Evolutionary conservation across 129 eudicot species (phyloP), one percentile per base, ranked within the genome.

Genomic region (Saussurea involucrata): DNA sequence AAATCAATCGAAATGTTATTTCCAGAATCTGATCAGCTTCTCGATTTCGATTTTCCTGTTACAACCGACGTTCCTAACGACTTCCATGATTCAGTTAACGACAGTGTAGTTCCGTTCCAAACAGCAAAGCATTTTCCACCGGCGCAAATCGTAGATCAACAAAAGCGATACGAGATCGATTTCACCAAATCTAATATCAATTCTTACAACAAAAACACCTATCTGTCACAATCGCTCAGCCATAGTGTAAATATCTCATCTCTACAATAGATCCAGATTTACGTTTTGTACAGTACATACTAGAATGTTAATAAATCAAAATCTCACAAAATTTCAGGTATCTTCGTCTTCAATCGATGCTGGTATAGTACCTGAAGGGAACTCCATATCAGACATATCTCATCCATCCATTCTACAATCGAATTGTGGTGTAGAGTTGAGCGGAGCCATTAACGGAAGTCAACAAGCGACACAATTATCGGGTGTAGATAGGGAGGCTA

Each of bases 291-390:
- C 25, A 11, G 6, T 25, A 15, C 2, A 22, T 49, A 66, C 3
- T 67, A 24, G 63, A 74, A 66, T 80, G 32, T 60, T 80, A 4
- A 73, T n/a, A 37, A 34, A 75, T 70, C 25, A 7, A 13, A 17
- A 25, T 40, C 24, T 74, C 11, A 3, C 4, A 24, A 44, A 65
- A 61, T 70, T 84, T 57, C 95, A 91, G 97, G 86, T 87, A 68
- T 86, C 97, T 12, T 91, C 98, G 12, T 89, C 97, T 32, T 85
- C 95, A 25, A 64, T 85, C 82, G 96, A 94, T 1, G 95, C 86
- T 1, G 98, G 97, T 63, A 82, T 90, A 2, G 98, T 94, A 3
- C 97, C 98, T 0, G 98, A 94, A 8, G 91, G 87, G 2, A 88
- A 84, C 60, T 89, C 87, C 0, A 73, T 86, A 55, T 89, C 97